A percentile compares a stretch with the other conserved stretches of the same genome.
Conservation (phyloP, 2,329 filamentous ascomycete genomes). For the Epichloe hybrida region DNA sequence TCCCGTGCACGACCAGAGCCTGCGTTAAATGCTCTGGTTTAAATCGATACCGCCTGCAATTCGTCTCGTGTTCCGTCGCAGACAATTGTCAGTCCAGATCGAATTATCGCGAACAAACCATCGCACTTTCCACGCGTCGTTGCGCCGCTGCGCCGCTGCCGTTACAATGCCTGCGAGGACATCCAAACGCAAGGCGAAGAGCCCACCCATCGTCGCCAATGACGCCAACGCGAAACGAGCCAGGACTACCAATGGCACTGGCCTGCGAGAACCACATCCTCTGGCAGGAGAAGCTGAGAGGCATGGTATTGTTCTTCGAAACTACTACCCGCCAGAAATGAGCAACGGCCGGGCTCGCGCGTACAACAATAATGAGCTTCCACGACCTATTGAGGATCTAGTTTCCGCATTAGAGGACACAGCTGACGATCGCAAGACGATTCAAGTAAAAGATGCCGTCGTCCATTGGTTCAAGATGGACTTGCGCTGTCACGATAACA, state of each 20-base stretch:
- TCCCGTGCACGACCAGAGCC: not conserved
- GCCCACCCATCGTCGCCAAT: constrained; percentile 10
- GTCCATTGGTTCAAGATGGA: constrained; percentile 90
- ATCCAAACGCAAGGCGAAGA: constrained; percentile 16
- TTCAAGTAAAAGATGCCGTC: constrained; percentile 46
- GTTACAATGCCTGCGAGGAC: constrained; percentile 16
- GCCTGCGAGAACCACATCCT: constrained; percentile 32
- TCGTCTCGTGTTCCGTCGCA: not conserved
- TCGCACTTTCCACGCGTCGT: not conserved
- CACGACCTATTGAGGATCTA: constrained; percentile 60
- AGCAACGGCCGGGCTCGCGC: constrained; percentile 61
- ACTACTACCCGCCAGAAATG: constrained; percentile 81
- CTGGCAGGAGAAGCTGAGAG: constrained; percentile 32
- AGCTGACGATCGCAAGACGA: constrained; percentile 32
- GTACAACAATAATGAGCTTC: constrained; percentile 57
- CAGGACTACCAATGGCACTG: constrained; percentile 21
- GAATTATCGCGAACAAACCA: not conserved
- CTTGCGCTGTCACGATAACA: constrained; percentile 61
- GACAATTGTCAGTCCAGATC: not conserved
- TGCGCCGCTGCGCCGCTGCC: constrained; percentile 1
- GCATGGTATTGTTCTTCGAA: constrained; percentile 51
- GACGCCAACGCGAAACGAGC: constrained; percentile 19
- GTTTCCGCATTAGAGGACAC: constrained; percentile 49
- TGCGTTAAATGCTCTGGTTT: not conserved
- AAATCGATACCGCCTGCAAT: not conserved